Evolutionary conservation across 306 rosid species (phyloP), one percentile per base, ranked within the genome.

Genomic region (Prunus davidiana): DNA sequence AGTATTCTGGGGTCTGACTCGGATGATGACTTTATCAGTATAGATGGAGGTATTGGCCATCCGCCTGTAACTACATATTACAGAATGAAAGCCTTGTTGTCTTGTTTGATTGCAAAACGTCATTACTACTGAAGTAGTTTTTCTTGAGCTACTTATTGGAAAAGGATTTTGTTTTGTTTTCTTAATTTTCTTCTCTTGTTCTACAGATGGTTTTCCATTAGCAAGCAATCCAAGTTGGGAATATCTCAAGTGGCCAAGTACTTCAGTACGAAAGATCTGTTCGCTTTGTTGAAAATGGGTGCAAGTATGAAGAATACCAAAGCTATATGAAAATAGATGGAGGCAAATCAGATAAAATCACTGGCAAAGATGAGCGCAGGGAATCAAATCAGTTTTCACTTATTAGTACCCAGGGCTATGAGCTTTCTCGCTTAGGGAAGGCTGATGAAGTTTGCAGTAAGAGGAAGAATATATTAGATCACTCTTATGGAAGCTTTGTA

Each of bases 201-300:
- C 38, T 74, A 57, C 85, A 89, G 96, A 93, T 76, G 84, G 91
- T 79, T 90, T 91, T 84, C 90, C 93, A 64, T 14, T 69, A 3
- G 79, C 71, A 14, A 78, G 82, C 64, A 82, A 63, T 81, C 79
- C 89, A 30, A 30, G 32, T 30, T 30, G 32, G 32, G 32, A 30
- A 30, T 30, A 3, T 30, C 32, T 30, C 32, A 30, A 30, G 32
- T 3, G 32, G 32, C 32, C 32, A 3, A 30, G 32, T 30, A 30
- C 32, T 30, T 30, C 32, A 30, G 32, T 30, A 30, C 32, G 4
- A 30, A 30, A 30, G 4, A 30, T 3, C 0, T 30, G 32, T 0
- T 30, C 32, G 32, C 32, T 30, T 30, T 30, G 32, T 30, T 30
- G 32, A 30, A 3, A 30, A 30, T 3, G 32, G 32, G 32, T 30